Percentiles rank a stretch among this genome's conserved stretches.
These are phyloP conservation scores for Artemisia annua DNA, from an alignment of 129 eudicot genomes.

Conservation along the genomic window DNA sequence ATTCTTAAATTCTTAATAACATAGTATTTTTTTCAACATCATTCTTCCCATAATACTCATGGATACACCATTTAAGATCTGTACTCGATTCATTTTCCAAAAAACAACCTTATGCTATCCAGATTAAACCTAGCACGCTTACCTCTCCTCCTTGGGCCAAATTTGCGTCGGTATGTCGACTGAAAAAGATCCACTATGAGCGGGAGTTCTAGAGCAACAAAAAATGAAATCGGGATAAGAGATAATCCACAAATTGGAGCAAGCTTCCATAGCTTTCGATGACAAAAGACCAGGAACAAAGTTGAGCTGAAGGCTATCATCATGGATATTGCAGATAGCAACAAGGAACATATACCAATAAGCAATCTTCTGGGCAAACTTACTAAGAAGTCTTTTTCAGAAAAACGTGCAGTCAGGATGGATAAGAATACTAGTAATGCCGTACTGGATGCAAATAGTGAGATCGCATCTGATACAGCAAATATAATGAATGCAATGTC, in stretches of 20 bases:
- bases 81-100: background rate
- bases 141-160: background rate
- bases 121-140: background rate
- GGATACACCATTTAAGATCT: background rate
- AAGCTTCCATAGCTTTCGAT: conserved; percentile 29
- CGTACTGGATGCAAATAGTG: conserved; percentile 31
- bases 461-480: conserved; percentile 35
- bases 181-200: conserved; percentile 27
- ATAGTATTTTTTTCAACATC: no score
- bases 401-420: conserved; percentile 36
- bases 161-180: conserved; percentile 7
- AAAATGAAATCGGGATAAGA: conserved; percentile 18
- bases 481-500: conserved; percentile 23
- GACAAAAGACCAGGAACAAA: conserved; percentile 27
- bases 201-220: conserved; percentile 23
- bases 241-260: conserved; percentile 14
- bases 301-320: conserved; percentile 35
- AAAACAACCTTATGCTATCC: background rate
- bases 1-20: no score
- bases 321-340: conserved; percentile 33
- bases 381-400: conserved; percentile 32
- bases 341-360: conserved; percentile 27
- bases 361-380: conserved; percentile 24
- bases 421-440: conserved; percentile 32
- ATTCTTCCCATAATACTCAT: background rate